Percentiles rank a stretch among this genome's conserved stretches.
phyloP scores from a whole-genome alignment of 1,284 basidiomycete genomes.

The Sphaerobolus stellatus region DNA sequence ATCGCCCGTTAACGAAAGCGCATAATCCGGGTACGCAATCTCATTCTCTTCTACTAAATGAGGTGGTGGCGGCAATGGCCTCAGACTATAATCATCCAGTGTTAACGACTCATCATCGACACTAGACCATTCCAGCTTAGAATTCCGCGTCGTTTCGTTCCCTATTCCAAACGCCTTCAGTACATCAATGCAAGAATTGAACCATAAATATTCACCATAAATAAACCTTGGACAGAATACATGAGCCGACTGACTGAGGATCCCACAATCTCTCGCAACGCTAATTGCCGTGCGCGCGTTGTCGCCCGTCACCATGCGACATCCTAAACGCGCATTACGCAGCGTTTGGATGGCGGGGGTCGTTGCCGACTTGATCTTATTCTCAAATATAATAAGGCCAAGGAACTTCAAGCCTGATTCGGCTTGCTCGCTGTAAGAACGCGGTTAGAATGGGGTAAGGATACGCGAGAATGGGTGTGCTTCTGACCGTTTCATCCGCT shows the following conservation, averaged over 20 bases:
- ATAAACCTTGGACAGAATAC: slow-evolving; percentile 89
- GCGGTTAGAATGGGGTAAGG: slow-evolving; percentile 11
- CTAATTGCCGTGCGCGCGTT: slow-evolving; percentile 96
- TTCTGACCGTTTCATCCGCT: slow-evolving; percentile 86
- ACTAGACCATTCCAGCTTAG: slow-evolving; percentile 86
- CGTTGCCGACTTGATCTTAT: slow-evolving; percentile 95
- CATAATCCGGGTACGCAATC: slow-evolving; percentile 82
- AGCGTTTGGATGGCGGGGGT: slow-evolving; percentile 89
- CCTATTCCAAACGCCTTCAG: slow-evolving; percentile 40
- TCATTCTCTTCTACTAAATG: slow-evolving; percentile 73
- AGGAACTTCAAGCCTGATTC: slow-evolving; percentile 91
- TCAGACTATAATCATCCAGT: slow-evolving; percentile 86
- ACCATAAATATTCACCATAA: slow-evolving; percentile 50
- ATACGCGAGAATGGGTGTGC: not conserved
- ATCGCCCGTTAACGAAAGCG: slow-evolving; percentile 93
- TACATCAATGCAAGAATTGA: not conserved
- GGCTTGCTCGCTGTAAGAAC: slow-evolving; percentile 76
- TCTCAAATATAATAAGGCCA: slow-evolving; percentile 97
- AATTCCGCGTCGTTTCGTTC: slow-evolving; percentile 55
- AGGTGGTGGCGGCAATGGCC: slow-evolving; percentile 66
- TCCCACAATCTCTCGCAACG: slow-evolving; percentile 91
- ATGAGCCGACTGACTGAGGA: slow-evolving; percentile 86
- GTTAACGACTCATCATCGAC: slow-evolving; percentile 89
- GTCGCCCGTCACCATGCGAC: slow-evolving; percentile 98
- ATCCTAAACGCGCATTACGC: slow-evolving; percentile 87